Evolutionary conservation across 805 yeast genomes (phyloP), one percentile per base, ranked within the genome.

Genomic region (Kodamaea lidongshanica): DNA sequence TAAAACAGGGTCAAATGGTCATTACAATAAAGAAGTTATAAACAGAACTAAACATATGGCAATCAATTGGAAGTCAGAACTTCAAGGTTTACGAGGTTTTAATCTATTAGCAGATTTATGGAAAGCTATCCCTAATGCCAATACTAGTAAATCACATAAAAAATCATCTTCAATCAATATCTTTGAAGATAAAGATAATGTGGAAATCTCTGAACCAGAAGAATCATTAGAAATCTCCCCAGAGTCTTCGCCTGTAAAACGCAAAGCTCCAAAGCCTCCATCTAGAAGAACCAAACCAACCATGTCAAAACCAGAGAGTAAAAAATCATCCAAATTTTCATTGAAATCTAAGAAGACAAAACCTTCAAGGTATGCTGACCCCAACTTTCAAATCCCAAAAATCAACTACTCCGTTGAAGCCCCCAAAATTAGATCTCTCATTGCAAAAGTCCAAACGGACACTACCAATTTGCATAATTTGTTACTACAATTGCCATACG

Each of bases 381-480:
- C 54, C 34, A 62, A 70, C 46, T 80, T 61, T 51, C 60, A 67
- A 38, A 79, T 81, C 27, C 89, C 92, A 3, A 72, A 65, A 40
- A 77, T 83, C 42, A 72, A 83, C 51, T 61, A 84, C 41, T 66
- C 62, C 29, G 73, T 76, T 38, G 95, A 83, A 45, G 74, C 77
- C 1, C 88, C 95, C 12, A 76, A 69, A 50, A 80, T 89, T 38
- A 65, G 75, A 34, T 56, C 67, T 16, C 57, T 79, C 5, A 71
- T 88, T 28, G 84, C 94, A 2, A 80, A 83, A 34, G 77, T 94
- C 12, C 74, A 83, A 33, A 73, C 85, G 4, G 71, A 79, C 7
- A 73, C 95, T 5, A 79, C 87, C 2, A 73, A 78, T 12, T 63
- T 92, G 42, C 58, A 62, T 26, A 87, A 88, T 49, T 32, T 42